Base-by-base conservation (phyloP, 139 green algal species). In the Chlamydomonas sp. region DNA sequence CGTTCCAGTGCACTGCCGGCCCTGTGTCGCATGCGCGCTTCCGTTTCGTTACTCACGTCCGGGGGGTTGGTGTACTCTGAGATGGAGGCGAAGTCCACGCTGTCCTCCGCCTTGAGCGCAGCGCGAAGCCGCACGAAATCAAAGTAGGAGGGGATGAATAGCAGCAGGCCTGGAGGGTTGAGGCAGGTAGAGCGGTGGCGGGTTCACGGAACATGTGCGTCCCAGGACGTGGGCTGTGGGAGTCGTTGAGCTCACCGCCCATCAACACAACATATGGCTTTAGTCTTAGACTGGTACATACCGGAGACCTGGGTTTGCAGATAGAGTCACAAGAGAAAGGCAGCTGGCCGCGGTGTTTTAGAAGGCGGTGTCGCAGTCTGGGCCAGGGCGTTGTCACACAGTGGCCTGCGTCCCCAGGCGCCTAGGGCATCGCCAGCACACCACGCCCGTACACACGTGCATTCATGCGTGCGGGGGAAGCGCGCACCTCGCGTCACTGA, bases 111-210 rank as follows among this genome's bases (percentile, higher is more conserved):
- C 60, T 89, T 89, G 18, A 87, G 71, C 14, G 83, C 83, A 90
- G 95, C 96, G 9, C 95, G 85, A 20, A 97, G 57, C 85, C 90
- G 89, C 17, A 99, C 96, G 89, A 97, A 99, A 91, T 99, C 98
- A 91, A 99, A 99, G 91, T 99, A 99, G 17, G 93, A 95, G 8
- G 95, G 93, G 58, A 98, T 85, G 90, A 98, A 99, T 7, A 99
- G 83, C 77, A 96, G 88, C 77, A 95, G 71, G 61, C 93, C 93
- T 89, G 78, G 2, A 4, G n/a, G 49, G 60, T 0, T 67, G 20
- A 10, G 78, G 75, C 4, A 59, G 64, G 84, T 20, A 79, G 18
- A 97, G 4, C 31, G 2, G 57, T 31, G 58, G 3, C 62, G 31
- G 73, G 18, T 10, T 14, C 57, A 60, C 17, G 4, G 18, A 49